Percentiles rank a stretch among this genome's conserved stretches.
phyloP scores from a whole-genome alignment of 768 basidiomycete genomes.

The Boletus vermiculosoides region DNA sequence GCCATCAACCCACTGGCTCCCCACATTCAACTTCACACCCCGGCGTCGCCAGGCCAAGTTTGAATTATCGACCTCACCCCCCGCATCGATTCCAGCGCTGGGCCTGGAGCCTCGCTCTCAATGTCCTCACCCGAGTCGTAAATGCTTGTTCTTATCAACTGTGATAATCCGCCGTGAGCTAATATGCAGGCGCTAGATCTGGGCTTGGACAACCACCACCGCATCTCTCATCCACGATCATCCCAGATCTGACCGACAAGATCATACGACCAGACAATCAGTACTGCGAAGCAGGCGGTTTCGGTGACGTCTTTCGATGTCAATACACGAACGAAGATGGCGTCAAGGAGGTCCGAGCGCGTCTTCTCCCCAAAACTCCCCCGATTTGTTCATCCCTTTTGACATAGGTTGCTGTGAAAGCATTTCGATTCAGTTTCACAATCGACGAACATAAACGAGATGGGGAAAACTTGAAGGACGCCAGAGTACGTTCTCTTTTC shows the following conservation, averaged over 20 bases:
- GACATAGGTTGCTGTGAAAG: conserved; percentile 9
- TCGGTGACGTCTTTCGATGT: conserved; percentile 9
- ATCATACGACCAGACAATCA: background rate
- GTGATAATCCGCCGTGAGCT: background rate
- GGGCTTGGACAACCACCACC: background rate
- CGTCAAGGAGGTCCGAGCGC: background rate
- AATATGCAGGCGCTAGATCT: background rate
- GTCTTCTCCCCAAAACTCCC: background rate
- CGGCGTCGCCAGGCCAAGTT: background rate
- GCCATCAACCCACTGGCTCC: background rate
- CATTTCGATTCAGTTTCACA: conserved; percentile 6
- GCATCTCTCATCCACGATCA: background rate
- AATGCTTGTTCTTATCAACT: background rate
- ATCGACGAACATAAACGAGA: background rate
- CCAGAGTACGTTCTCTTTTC: conserved; percentile 4
- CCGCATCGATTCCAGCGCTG: background rate
- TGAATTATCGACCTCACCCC: background rate
- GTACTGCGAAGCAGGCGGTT: conserved; percentile 2
- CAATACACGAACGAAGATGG: background rate
- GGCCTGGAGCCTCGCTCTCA: background rate
- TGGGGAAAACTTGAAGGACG: background rate
- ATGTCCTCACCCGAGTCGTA: background rate
- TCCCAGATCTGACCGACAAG: background rate
- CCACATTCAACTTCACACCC: background rate
- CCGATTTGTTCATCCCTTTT: background rate